Conservation (phyloP, 2,329 filamentous ascomycete genomes). For the Sclerotinia trifoliorum region DNA sequence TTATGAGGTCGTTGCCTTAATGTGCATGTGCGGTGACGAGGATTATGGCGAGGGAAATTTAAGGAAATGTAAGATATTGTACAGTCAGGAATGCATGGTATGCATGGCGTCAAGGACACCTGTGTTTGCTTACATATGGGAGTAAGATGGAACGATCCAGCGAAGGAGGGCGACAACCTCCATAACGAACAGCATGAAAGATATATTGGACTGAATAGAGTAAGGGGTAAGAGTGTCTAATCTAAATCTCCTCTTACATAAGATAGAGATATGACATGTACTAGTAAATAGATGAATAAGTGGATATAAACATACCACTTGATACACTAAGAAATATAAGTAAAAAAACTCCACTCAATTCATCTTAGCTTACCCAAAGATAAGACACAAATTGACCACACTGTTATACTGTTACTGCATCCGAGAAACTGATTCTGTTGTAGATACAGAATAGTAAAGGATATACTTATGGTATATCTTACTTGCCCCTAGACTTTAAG, state of each 20-base stretch:
- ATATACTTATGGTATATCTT: too few relatives aligned
- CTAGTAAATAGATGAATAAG: neutral
- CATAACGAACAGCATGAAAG: neutral
- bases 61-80: constrained; percentile 2
- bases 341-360: neutral
- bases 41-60: neutral
- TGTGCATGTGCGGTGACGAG: neutral
- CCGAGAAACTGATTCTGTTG: too few relatives aligned
- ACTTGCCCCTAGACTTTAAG: too few relatives aligned
- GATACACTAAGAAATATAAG: neutral
- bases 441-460: too few relatives aligned
- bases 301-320: neutral
- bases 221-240: neutral
- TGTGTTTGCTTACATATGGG: too few relatives aligned
- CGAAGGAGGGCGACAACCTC: neutral
- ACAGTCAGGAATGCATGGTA: neutral
- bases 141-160: neutral
- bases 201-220: neutral
- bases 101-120: neutral
- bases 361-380: too few relatives aligned
- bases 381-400: too few relatives aligned
- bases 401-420: too few relatives aligned
- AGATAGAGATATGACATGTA: neutral
- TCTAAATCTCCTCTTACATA: neutral
- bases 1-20: constrained; percentile 64